Conservation (phyloP, 225 moss, liverwort and hornwort genomes). For the Marchantia paleacea region DNA sequence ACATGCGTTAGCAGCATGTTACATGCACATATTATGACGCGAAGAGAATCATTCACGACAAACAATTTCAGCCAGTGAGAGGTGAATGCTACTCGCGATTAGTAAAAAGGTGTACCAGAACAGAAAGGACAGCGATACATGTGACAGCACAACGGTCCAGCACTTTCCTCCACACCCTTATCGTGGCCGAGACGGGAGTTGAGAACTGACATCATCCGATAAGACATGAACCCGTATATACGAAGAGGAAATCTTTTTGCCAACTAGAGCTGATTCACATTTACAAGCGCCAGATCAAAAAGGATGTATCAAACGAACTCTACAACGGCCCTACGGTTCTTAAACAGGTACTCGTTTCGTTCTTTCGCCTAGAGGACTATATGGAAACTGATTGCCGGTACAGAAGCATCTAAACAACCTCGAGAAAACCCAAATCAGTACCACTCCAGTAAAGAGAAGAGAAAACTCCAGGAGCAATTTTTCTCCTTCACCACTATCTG, state of each 20-base stretch:
- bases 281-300: conserved; percentile 6
- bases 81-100: neutral
- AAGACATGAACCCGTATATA: neutral
- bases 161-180: neutral
- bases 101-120: neutral
- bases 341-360: conserved; percentile 36
- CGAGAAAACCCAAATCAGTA: conserved; percentile 19
- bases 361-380: conserved; percentile 25
- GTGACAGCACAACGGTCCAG: neutral
- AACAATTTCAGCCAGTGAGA: neutral
- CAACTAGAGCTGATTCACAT: neutral
- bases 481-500: conserved; percentile 11
- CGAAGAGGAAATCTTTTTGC: neutral
- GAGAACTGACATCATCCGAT: neutral
- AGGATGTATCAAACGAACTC: neutral
- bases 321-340: neutral
- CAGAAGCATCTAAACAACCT: conserved; percentile 24
- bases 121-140: neutral
- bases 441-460: conserved; percentile 30
- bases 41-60: too few species aligned
- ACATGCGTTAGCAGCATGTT: too few species aligned
- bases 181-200: neutral
- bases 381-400: conserved; percentile 7
- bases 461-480: conserved; percentile 23
- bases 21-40: too few species aligned